Evolutionary conservation across 352 stramenopile species (phyloP).

Genomic region (Pythium oligandrum): DNA sequence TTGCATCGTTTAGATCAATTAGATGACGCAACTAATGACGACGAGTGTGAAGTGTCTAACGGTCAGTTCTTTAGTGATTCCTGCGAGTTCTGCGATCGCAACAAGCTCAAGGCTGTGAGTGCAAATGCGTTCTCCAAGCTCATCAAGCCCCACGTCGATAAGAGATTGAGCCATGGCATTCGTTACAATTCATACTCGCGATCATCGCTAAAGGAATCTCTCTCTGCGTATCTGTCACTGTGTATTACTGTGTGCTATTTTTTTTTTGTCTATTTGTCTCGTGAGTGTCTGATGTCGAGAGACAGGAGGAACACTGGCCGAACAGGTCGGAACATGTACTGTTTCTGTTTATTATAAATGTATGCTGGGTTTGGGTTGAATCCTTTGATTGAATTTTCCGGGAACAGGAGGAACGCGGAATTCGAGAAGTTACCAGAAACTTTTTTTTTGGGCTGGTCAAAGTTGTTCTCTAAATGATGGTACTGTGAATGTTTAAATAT

Average conservation of each 20-base stretch:
- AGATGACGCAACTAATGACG: slow-evolving; percentile 5
- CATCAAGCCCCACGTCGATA: slow-evolving; percentile 2
- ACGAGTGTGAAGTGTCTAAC: slow-evolving; percentile 8
- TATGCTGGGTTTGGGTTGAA: slow-evolving; percentile 3
- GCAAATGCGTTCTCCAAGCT: slow-evolving; percentile 1
- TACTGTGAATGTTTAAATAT: slow-evolving; percentile 3
- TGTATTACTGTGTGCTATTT: slow-evolving; percentile 5
- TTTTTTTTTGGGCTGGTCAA: slow-evolving; percentile 9
- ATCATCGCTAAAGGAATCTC: slow-evolving; percentile 4
- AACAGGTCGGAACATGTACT: slow-evolving; percentile 4
- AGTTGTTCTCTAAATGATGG: slow-evolving; percentile 4
- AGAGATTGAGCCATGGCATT: slow-evolving; percentile 5
- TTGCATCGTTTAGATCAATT: slow-evolving; percentile 8
- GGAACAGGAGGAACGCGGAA: slow-evolving; percentile 6
- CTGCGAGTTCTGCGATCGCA: slow-evolving; percentile 5
- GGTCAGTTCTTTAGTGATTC: slow-evolving; percentile 8
- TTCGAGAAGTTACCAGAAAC: slow-evolving; percentile 11
- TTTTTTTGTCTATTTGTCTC: slow-evolving; percentile 5
- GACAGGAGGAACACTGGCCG: slow-evolving; percentile 3
- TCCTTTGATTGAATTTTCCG: slow-evolving; percentile 3
- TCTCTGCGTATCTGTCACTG: slow-evolving; percentile 4
- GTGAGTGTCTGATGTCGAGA: slow-evolving; percentile 4
- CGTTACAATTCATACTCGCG: slow-evolving; percentile 5
- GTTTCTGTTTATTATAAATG: slow-evolving; percentile 4
- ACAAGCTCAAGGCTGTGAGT: slow-evolving; percentile 4